Evolutionary conservation across 371 early-diverging fungal species (phyloP), one percentile per base, ranked within the genome.

Genomic region (Circinella minor): DNA sequence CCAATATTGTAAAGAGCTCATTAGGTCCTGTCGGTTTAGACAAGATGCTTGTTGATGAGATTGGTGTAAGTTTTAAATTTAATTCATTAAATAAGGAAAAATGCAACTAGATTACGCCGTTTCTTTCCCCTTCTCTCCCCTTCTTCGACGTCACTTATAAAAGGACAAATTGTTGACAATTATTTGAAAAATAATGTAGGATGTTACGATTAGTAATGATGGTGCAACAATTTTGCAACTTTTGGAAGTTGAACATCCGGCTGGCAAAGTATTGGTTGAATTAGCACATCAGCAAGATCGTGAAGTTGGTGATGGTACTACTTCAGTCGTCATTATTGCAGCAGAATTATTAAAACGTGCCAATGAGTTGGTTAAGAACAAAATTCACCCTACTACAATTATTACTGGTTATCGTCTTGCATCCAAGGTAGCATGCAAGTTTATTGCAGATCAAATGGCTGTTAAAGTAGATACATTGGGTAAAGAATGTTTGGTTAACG

Each of bases 251-350:
- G 98, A 97, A 77, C 99, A 99, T 81, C 99, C 99, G 18, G 98
- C 99, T 9, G 99, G 96, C 47, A 93, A 92, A 74, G 96, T 99
- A 14, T 86, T 99, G 14, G 99, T 99, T 27, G 99, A 99, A 83
- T 90, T 99, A 46, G 99, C 99, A 63, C 96, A 96, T 68, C 96
- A 98, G 75, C 99, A 99, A 88, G 99, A 99, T 82, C 95, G 95
- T 74, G 99, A 99, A 86, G 99, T 99, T 8, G 99, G 99, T 20
- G 99, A 99, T 79, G 99, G 99, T 49, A 99, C 99, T 34, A 99
- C 99, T 1, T 95, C 97, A 43, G 99, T 99, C n/a, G 99, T 99
- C 55, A 91, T 99, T 62, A 93, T 99, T 71, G 99, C 99, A 15
- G 96, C 98, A 59, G 98, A 97, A 81, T 88, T 99, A 63, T 91